phyloP scores from a whole-genome alignment of 2,329 filamentous ascomycete species.

The Ascochyta fabae region DNA sequence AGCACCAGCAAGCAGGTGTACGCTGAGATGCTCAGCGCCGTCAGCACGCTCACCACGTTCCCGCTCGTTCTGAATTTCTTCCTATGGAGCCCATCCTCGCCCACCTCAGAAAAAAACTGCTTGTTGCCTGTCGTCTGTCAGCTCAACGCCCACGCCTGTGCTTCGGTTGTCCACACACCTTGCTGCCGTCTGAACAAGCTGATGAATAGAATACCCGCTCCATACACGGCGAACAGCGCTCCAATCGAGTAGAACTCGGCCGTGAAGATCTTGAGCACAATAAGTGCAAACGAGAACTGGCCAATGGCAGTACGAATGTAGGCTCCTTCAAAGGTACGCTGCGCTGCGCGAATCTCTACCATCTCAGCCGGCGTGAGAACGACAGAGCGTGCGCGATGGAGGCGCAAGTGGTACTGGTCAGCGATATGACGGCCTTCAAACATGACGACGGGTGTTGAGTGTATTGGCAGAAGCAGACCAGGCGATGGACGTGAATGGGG shows the following conservation, averaged over 20 bases:
- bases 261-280: conserved; percentile 96
- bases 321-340: conserved; percentile 95
- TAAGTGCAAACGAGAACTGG: conserved; percentile 92
- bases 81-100: conserved; percentile 65
- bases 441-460: not conserved
- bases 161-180: conserved; percentile 47
- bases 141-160: conserved; percentile 1
- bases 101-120: conserved; percentile 80
- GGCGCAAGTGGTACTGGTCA: conserved; percentile 77
- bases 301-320: conserved; percentile 94
- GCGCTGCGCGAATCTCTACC: conserved; percentile 91
- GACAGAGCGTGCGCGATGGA: conserved; percentile 84
- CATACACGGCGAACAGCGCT: conserved; percentile 93
- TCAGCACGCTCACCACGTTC: conserved; percentile 69
- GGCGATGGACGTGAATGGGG: not conserved
- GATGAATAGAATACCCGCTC: conserved; percentile 80
- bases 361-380: conserved; percentile 83
- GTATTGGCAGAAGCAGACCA: not conserved
- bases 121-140: conserved; percentile 65
- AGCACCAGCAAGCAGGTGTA: conserved; percentile 66
- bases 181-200: conserved; percentile 86
- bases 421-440: conserved; percentile 64
- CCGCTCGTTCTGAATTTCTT: conserved; percentile 71
- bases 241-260: conserved; percentile 96
- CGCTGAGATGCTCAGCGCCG: conserved; percentile 66